These are phyloP conservation scores for Ramalina intermedia DNA, from an alignment of 495 filamentous ascomycete genomes.

Conservation along the genomic window DNA sequence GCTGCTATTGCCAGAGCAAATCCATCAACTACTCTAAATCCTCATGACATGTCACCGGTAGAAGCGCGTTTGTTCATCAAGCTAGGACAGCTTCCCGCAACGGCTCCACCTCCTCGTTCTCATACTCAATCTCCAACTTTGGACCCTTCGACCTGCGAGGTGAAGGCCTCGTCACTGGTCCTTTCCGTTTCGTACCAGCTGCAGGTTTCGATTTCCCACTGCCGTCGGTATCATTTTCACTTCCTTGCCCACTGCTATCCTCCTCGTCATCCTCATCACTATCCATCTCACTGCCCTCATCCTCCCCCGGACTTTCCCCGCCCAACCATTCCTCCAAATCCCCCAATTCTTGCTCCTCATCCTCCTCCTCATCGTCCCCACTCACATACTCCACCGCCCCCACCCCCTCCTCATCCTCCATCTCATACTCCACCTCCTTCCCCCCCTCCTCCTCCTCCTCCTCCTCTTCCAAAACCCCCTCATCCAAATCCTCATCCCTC, in stretches of 20 bases:
- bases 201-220: constrained; percentile 26
- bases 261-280: constrained; percentile 35
- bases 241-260: constrained; percentile 27
- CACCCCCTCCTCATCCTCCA: constrained; percentile 57
- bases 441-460: constrained; percentile 48
- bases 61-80: constrained; percentile 7
- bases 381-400: constrained; percentile 78
- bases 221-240: constrained; percentile 26
- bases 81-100: constrained; percentile 34
- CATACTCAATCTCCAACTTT: constrained; percentile 57
- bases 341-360: constrained; percentile 47
- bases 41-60: not conserved
- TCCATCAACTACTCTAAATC: not conserved
- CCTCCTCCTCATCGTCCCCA: constrained; percentile 49
- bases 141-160: constrained; percentile 56
- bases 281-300: constrained; percentile 29
- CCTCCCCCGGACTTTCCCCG: constrained; percentile 36
- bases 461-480: constrained; percentile 70
- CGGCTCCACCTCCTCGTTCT: constrained; percentile 51
- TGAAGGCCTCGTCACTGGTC: constrained; percentile 34
- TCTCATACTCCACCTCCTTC: constrained; percentile 51
- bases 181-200: constrained; percentile 56
- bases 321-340: constrained; percentile 67
- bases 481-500: constrained; percentile 77
- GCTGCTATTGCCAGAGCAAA: no score